Base-by-base conservation (phyloP, 345 rosid species). In the Salix brachista region DNA sequence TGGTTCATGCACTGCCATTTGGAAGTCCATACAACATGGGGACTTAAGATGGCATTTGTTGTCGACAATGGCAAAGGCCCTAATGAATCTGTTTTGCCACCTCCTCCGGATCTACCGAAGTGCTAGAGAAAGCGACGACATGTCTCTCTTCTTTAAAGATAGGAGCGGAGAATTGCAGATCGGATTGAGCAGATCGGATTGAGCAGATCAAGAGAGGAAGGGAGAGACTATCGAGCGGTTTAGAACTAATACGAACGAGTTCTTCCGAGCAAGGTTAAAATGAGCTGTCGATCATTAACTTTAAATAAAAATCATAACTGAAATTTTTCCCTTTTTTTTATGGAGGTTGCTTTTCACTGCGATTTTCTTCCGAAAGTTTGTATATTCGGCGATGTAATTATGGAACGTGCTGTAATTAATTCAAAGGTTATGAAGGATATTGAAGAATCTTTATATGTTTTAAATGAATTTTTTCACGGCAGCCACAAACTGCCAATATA, bases 1-100 rank as follows among this genome's bases (percentile, higher is more conserved):
- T 81, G 84, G 84, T 81, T 81, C 52, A 30, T 81, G 84, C 84
- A 81, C 64, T 81, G 84, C 67, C 84, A 81, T 74, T 42, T 81
- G 72, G 84, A 81, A 64, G 69, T 81, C 1, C 84, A 81, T 16
- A 81, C 84, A 68, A 77, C 84, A 19, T 81, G 84, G 84, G 84
- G 84, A 37, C 65, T 81, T 26, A 81, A 81, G 78, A 81, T 81
- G 84, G 84, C 84, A 14, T 81, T 73, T 25, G 75, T 81, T 21
- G 84, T 81, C 3, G 84, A 81, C 39, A 77, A 81, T 73, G 84
- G 84, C 28, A 65, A 81, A 69, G 80, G 78, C 8, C 84, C 80
- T 2, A 50, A 73, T 19, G 75, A 81, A 52, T 81, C 76, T 46
- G 44, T 80, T 54, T 39, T 80, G n/a, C 83, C 83, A 18, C 83